Evolutionary conservation across 2,329 filamentous ascomycete species (phyloP), one percentile per base, ranked within the genome.

Genomic region (Pseudogymnoascus verrucosus): DNA sequence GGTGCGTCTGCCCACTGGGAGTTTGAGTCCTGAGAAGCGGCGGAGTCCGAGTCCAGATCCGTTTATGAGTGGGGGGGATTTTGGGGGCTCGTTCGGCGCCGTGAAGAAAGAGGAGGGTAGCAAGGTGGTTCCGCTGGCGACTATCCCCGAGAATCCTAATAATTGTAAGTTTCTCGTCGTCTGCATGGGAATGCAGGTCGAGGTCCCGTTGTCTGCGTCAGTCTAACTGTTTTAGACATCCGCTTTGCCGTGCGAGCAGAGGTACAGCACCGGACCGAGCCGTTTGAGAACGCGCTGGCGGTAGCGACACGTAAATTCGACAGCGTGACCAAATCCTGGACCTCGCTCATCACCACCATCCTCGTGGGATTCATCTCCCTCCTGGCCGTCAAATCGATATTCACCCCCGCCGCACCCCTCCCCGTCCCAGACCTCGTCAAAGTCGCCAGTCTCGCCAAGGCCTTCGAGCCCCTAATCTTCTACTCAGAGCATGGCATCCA

Each of bases 381-480:
- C 70, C 79, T 85, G 6, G 78, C 88, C 21, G 74, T 90, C 69
- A 84, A 87, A 66, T 81, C 84, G 8, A 77, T 96, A 14, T 84
- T 90, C 61, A 82, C 89, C 64, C 90, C 91, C 10, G 88, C 86
- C 31, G 75, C 79, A 4, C 81, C 84, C 39, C 86, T 81, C 11
- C 84, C 89, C 0, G 88, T 89, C 1, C 91, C 91, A 0, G 93
- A 97, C 73, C 82, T 98, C 14, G 89, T 96, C 73, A 96, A 96
- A 74, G 89, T 97, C 23, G 93, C 93, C 3, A 88, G 89, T 61
- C 85, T 98, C 68, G 93, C 93, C 60, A 91, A 91, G 70, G 91
- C 91, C 8, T 96, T 97, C 72, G 93, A 97, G 74, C 93, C 93
- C 5, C 82, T 97, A 51, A 96, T 98, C 66, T 95, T 95, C 78